Conservation (phyloP, 2,329 filamentous ascomycete genomes). For the Pleomassaria siparia region DNA sequence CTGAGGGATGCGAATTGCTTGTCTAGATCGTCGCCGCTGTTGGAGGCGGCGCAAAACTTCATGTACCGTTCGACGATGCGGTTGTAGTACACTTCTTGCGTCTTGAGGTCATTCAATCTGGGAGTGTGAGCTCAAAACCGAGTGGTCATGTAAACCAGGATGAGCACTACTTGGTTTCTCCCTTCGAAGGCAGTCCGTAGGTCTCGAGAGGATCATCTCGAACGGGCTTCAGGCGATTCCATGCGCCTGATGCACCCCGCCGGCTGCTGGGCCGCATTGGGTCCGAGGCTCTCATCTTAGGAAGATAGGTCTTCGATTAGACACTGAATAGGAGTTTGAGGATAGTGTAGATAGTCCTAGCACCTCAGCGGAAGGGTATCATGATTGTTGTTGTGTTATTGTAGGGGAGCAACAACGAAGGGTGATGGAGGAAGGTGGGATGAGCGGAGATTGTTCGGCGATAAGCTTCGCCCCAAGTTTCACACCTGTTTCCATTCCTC, state of each 20-base stretch:
- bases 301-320: background rate
- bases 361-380: slow-evolving; percentile 10
- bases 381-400: slow-evolving; percentile 20
- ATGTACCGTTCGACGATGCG: slow-evolving; percentile 88
- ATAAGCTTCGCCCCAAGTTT: slow-evolving; percentile 12
- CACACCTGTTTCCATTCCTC: background rate
- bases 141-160: too few species aligned
- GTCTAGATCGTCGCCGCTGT: slow-evolving; percentile 71
- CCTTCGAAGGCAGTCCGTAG: slow-evolving; percentile 87
- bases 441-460: slow-evolving; percentile 27
- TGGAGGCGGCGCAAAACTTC: slow-evolving; percentile 77
- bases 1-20: slow-evolving; percentile 70
- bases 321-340: background rate
- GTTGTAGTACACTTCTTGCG: slow-evolving; percentile 82
- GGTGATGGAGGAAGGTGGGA: slow-evolving; percentile 19
- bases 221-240: slow-evolving; percentile 64
- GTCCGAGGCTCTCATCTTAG: slow-evolving; percentile 33
- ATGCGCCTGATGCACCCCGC: slow-evolving; percentile 42
- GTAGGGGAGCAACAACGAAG: slow-evolving; percentile 3
- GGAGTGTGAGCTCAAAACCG: background rate
- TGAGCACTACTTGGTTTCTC: slow-evolving; percentile 71
- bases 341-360: background rate
- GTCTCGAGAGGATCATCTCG: slow-evolving; percentile 75
- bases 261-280: slow-evolving; percentile 37
- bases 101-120: slow-evolving; percentile 64